Base-by-base conservation (phyloP, 2,329 filamentous ascomycete species). In the Cytospora mali region DNA sequence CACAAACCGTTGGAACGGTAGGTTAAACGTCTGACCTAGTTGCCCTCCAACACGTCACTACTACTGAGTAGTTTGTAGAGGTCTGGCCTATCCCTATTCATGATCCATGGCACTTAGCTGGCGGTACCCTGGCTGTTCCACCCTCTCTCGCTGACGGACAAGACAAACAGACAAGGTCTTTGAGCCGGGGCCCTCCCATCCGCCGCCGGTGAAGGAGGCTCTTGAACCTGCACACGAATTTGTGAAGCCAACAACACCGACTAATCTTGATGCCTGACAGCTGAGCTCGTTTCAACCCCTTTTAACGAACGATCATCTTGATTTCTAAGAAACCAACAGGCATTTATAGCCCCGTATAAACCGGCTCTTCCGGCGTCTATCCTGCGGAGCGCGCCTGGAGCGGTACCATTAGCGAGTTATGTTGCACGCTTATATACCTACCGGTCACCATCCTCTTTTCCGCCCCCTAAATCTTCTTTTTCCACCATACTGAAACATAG, bases 371-470 rank as follows among this genome's bases (percentile, higher is more conserved):
- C 29, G 52, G 60, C 60, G 60, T 62, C 60, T 60, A 63, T 48
- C 27, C 42, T n/a, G n/a, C 31, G 53, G 58, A 46, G 28, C 35
- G 61, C 60, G 63, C 48, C 39, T 63, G 53, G 29, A 35, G 56
- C 63, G 63, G 48, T 53, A 46, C 25, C 49, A 59, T 5, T 46
- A n/a, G 46, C 63, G 61, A 60, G 62, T 65, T 55, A 57, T 54
- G 33, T 39, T 27, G 35, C 31, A 35, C 27, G 28, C 31, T 48
- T 54, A 60, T 60, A 60, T 60, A 60, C 29, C 23, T 46, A 23
- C 23, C n/a, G 6, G 11, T 39, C 51, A 39, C 33, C 42, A 23
- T 28, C 23, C 33, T 46, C 35, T 52, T 35, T 29, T 25, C 42
- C 9, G n/a, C 21, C n/a, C n/a, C 42, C 42, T 23, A 23, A 23